These are phyloP conservation scores for Lactarius vividus DNA, from an alignment of 768 basidiomycete genomes.

Conservation along the genomic window DNA sequence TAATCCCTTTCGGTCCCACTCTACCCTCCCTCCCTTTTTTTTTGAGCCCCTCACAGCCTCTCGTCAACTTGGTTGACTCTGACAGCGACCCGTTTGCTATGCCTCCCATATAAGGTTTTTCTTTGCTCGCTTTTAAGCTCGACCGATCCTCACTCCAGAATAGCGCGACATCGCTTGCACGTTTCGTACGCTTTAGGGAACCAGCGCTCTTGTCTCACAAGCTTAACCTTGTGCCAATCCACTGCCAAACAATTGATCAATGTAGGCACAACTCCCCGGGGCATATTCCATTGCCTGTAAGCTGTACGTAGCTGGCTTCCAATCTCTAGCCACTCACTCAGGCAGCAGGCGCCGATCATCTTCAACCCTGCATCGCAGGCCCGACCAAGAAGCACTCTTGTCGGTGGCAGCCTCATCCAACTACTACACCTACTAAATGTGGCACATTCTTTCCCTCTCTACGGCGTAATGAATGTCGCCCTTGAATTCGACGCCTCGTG, in stretches of 20 bases:
- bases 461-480: not conserved
- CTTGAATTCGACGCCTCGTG: not conserved
- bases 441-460: slow-evolving; percentile 11
- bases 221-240: not conserved
- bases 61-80: not conserved
- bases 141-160: not conserved
- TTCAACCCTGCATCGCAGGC: not conserved
- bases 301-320: not conserved
- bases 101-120: not conserved
- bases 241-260: not conserved
- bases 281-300: slow-evolving; percentile 4
- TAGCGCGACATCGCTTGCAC: not conserved
- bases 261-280: not conserved
- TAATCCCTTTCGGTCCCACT: not conserved
- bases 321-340: not conserved
- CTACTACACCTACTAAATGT: slow-evolving; percentile 21
- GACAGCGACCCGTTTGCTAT: not conserved
- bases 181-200: not conserved
- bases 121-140: not conserved
- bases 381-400: slow-evolving; percentile 2
- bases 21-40: not conserved
- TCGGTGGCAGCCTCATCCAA: slow-evolving; percentile 12
- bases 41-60: not conserved
- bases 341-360: slow-evolving; percentile 9
- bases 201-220: not conserved